Evolutionary conservation across 164 flowering plant species (phyloP).

Genomic region (Piper longum): DNA sequence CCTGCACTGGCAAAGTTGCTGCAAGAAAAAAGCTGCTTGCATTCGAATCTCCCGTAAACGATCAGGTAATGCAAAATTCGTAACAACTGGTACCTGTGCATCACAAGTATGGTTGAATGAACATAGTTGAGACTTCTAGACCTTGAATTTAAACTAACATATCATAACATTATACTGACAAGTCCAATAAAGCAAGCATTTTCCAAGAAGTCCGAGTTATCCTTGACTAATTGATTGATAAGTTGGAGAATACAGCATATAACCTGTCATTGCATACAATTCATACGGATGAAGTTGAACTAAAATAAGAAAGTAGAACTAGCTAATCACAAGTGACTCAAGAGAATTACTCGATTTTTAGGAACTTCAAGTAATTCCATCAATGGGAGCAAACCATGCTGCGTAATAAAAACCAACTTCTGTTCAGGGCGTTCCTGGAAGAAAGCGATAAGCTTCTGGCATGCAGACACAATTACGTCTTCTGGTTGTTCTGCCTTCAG

Average conservation of each 20-base stretch:
- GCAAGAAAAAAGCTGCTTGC: slow-evolving; percentile 93
- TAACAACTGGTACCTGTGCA: slow-evolving; percentile 80
- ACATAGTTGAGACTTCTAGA: neutral
- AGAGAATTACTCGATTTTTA: slow-evolving; percentile 56
- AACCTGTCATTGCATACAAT: slow-evolving; percentile 40
- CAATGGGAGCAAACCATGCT: slow-evolving; percentile 87
- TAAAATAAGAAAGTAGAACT: neutral
- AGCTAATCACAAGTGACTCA: neutral
- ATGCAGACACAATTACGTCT: slow-evolving; percentile 76
- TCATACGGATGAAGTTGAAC: neutral
- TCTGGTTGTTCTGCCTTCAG: slow-evolving; percentile 85
- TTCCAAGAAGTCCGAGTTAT: slow-evolving; percentile 77
- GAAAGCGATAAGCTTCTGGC: slow-evolving; percentile 76
- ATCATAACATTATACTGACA: slow-evolving; percentile 32
- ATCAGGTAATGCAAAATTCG: slow-evolving; percentile 80
- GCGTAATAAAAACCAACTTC: slow-evolving; percentile 70
- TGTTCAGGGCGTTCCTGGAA: slow-evolving; percentile 89
- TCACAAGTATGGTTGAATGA: neutral
- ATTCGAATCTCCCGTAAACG: slow-evolving; percentile 84
- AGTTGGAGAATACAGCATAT: slow-evolving; percentile 87
- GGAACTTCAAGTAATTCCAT: slow-evolving; percentile 87
- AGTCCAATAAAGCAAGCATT: slow-evolving; percentile 96
- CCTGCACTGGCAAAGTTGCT: slow-evolving; percentile 98
- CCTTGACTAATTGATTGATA: slow-evolving; percentile 76
- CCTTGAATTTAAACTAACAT: neutral